phyloP scores from a whole-genome alignment of 2,329 filamentous ascomycete genomes.

The Mycosphaerelloides madeirae region DNA sequence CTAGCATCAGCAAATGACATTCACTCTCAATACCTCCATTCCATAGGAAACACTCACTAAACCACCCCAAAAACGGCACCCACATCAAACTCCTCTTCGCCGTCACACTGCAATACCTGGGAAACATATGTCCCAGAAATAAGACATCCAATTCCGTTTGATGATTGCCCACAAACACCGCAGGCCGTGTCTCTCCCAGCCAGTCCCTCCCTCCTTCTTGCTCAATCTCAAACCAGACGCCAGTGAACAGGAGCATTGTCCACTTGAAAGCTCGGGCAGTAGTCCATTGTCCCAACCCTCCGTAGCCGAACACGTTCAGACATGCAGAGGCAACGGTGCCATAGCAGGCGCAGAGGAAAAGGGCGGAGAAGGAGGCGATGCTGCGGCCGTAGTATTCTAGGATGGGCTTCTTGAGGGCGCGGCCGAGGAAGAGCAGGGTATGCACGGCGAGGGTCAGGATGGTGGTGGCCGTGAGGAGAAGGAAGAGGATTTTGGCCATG shows the following conservation, averaged over 20 bases:
- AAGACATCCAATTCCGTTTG: slow-evolving; percentile 90
- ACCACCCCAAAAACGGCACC: slow-evolving; percentile 87
- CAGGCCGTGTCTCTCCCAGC: slow-evolving; percentile 58
- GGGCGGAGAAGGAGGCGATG: slow-evolving; percentile 38
- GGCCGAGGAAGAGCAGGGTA: slow-evolving; percentile 33
- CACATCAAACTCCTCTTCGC: slow-evolving; percentile 80
- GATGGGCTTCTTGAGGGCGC: slow-evolving; percentile 28
- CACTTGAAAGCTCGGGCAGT: slow-evolving; percentile 74
- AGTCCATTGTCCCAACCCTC: slow-evolving; percentile 79
- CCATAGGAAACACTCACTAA: slow-evolving; percentile 53
- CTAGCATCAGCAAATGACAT: slow-evolving; percentile 4
- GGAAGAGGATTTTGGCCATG: slow-evolving; percentile 26
- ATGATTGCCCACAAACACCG: slow-evolving; percentile 90
- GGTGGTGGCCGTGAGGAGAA: slow-evolving; percentile 23
- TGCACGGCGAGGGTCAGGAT: slow-evolving; percentile 31
- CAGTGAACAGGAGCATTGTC: slow-evolving; percentile 68
- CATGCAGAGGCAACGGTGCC: slow-evolving; percentile 70
- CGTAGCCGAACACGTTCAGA: slow-evolving; percentile 66
- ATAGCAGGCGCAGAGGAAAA: slow-evolving; percentile 55
- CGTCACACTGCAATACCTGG: slow-evolving; percentile 85
- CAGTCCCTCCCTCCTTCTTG: slow-evolving; percentile 46
- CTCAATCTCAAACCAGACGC: slow-evolving; percentile 69
- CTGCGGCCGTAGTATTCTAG: slow-evolving; percentile 63
- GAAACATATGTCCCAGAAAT: slow-evolving; percentile 84
- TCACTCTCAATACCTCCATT: not conserved